Conservation (phyloP, 129 eudicot species). For the Flaveria trinervia region DNA sequence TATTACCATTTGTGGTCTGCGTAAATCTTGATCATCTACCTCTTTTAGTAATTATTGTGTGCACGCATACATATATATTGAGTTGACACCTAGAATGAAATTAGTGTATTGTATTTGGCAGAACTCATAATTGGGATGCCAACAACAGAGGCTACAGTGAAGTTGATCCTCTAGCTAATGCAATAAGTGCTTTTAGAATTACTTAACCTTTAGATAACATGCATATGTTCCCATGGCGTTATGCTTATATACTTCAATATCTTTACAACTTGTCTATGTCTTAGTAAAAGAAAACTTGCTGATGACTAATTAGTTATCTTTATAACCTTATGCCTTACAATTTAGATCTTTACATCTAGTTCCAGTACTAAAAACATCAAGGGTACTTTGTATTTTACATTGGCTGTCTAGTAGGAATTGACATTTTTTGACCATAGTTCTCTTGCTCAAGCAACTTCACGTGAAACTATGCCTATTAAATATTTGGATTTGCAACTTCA, state of each 20-base stretch:
- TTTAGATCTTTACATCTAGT: neutral
- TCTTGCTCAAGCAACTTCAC: neutral
- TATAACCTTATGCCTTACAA: neutral
- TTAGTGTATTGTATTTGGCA: neutral
- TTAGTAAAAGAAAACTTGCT: neutral
- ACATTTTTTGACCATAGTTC: neutral
- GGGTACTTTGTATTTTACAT: neutral
- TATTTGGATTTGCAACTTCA: neutral
- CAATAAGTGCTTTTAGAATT: neutral
- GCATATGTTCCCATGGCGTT: neutral
- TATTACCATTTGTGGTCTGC: too few species aligned
- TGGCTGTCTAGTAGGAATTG: slow-evolving; percentile 1
- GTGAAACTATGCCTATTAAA: neutral
- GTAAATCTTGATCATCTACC: too few species aligned
- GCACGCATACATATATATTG: too few species aligned
- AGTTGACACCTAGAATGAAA: too few species aligned
- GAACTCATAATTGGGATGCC: neutral
- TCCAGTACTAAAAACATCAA: neutral
- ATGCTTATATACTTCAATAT: neutral
- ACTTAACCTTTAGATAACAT: neutral
- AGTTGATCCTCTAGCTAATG: slow-evolving; percentile 8
- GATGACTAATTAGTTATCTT: neutral
- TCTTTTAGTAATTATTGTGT: too few species aligned
- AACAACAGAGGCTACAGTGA: neutral
- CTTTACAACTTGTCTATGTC: neutral